Percentiles rank a stretch among this genome's conserved stretches.
phyloP scores from a whole-genome alignment of 1,284 basidiomycete genomes.

The Rhodotorula sp. region DNA sequence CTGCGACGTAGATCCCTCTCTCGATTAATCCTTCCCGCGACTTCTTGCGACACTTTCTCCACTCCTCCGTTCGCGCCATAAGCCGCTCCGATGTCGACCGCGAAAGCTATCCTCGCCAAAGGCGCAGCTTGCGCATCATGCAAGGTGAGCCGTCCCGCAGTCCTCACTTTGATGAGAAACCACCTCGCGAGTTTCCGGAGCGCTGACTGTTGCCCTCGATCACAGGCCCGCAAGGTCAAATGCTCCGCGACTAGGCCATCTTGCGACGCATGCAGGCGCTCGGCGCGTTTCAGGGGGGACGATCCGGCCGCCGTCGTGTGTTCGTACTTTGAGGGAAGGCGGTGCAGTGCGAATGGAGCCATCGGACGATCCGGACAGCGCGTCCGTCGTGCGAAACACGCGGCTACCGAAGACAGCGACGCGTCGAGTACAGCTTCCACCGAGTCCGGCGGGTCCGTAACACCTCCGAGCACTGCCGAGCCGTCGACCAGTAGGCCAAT shows the following conservation, averaged over 20 bases:
- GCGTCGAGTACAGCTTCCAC: background rate
- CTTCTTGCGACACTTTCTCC: background rate
- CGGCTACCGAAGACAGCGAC: background rate
- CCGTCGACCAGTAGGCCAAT: background rate
- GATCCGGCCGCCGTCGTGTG: slow-evolving; percentile 12
- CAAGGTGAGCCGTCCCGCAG: background rate
- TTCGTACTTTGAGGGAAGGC: background rate
- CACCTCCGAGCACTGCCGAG: background rate
- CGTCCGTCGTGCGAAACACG: background rate
- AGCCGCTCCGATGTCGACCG: background rate
- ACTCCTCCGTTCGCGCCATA: background rate
- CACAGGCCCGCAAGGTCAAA: slow-evolving; percentile 20
- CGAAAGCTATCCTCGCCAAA: slow-evolving; percentile 10
- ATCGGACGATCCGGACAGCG: background rate
- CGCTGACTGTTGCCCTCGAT: background rate
- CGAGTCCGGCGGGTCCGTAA: background rate
- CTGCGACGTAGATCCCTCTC: too few species aligned
- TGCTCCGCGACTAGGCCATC: slow-evolving; percentile 20
- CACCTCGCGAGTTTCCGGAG: background rate
- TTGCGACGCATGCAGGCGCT: slow-evolving; percentile 13
- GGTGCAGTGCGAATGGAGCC: slow-evolving; percentile 2
- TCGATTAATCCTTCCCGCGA: background rate
- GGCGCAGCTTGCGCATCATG: slow-evolving; percentile 9
- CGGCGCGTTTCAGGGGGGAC: slow-evolving; percentile 21
- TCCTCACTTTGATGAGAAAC: too few species aligned